Evolutionary conservation across 1,139 yeast species (phyloP), one percentile per base, ranked within the genome.

Genomic region (Geotrichum australiense): DNA sequence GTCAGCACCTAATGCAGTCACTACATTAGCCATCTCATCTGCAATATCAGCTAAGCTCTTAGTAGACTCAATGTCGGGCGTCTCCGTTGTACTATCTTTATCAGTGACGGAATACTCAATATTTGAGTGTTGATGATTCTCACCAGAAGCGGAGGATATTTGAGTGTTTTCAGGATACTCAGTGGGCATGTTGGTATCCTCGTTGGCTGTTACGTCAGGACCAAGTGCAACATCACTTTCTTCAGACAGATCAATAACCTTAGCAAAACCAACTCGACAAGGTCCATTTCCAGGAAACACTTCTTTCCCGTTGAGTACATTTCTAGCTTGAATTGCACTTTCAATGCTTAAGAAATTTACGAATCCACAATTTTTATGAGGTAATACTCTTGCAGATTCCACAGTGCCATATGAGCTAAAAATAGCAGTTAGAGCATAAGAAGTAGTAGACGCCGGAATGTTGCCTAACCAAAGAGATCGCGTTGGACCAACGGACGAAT

Each of bases 281-380:
- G 68, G 64, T 3, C 70, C 71, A 26, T 61, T 48, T 23, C 94
- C 95, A 1, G 89, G 82, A 47, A 79, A 74, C 30, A 91, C 69
- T 57, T 89, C 96, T 52, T 80, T 77, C 50, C 87, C 94, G 55
- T 82, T 83, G 55, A 87, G 73, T 38, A 71, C 76, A 4, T 83
- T 81, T 55, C 80, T 80, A 38, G 94, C 85, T 35, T 71, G 73
- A 70, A 83, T 76, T 10, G 97, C 94, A 30, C 78, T 68, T 37
- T 85, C 95, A 11, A 82, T 65, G 28, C 71, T 68, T 3, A 74
- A 69, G 62, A 85, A 87, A 59, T 83, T 93, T 24, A 84, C 80
- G 49, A 86, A 69, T 0, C 93, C 93, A 54, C 73, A 67, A 43
- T 70, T 70, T 39, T 71, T 65, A 40, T 71, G 71, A 24, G 67